Base-by-base conservation (phyloP, 176 grass and related monocot genomes). In the Bonia amplexicaulis region DNA sequence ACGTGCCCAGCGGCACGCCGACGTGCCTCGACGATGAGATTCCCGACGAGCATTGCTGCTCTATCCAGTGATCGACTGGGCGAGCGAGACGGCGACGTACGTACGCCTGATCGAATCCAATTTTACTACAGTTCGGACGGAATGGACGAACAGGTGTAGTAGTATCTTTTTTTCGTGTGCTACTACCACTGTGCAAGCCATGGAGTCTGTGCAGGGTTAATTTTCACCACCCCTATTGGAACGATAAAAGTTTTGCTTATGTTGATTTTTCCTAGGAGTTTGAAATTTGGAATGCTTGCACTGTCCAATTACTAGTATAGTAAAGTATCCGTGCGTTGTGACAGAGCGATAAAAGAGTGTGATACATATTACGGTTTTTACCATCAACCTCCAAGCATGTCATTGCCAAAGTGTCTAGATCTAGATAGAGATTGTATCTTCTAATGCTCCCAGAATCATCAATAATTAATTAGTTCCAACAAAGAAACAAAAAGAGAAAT, bases 21-120 rank as follows among this genome's bases (percentile, higher is more conserved):
- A 16, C 35, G 10, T 40, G 44, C 2, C 40, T 26, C 61, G 23
- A 41, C 72, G 69, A 58, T n/a, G 79, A 82, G 11, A 57, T 69
- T 10, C 29, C 53, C 15, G n/a, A 52, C 61, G 27, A 42, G 7
- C 1, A 17, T 6, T 82, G 79, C 64, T 82, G 79, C 78, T 74
- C 70, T 63, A 53, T 88, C 41, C 72, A 83, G 64, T 88, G 80
- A 88, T 3, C 16, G 49, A 4, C 29, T 35, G 35, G 4, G 12
- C 59, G 20, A 25, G n/a, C 64, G 27, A 51, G 31, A 8, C 41
- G 23, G 7, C 71, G 45, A 49, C 66, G 19, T 22, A 44, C 20
- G 52, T 19, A 2, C 17, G 52, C 52, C 15, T 2, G 52, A 42
- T 42, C 40, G 40, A 53, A 53, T 6, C 51, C 17, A 19, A 53